Evolutionary conservation across 116 monocot species (phyloP).

Genomic region (Posidonia oceanica): DNA sequence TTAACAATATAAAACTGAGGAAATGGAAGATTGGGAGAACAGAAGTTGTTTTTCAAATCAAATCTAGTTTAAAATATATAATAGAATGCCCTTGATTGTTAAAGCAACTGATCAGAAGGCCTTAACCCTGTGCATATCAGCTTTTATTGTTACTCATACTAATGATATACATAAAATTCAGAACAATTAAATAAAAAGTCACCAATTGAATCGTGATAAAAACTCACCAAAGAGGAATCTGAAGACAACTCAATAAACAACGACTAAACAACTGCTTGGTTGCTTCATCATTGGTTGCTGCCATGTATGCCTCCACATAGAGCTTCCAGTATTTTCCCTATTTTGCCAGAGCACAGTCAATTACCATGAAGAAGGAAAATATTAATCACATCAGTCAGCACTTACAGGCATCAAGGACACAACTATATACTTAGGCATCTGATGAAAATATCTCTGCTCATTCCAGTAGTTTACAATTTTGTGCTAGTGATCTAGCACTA

Average conservation of each 20-base stretch:
- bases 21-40: too few species aligned
- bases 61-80: too few species aligned
- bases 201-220: neutral
- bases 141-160: too few species aligned
- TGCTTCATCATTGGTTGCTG: constrained; percentile 70
- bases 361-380: neutral
- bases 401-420: neutral
- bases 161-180: too few species aligned
- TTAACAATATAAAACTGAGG: too few species aligned
- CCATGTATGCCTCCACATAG: constrained; percentile 92
- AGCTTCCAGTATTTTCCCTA: constrained; percentile 96
- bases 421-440: neutral
- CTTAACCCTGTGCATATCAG: too few species aligned
- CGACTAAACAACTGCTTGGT: constrained; percentile 91
- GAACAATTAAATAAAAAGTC: too few species aligned
- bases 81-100: too few species aligned
- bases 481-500: too few species aligned
- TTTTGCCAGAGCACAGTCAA: neutral
- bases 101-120: too few species aligned
- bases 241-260: constrained; percentile 87
- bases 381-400: neutral
- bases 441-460: neutral
- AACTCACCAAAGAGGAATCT: constrained; percentile 77
- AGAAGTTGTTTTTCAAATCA: too few species aligned
- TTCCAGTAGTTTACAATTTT: too few species aligned